Conservation (phyloP, 2,329 filamentous ascomycete species). For the Fusarium brachygibbosum region DNA sequence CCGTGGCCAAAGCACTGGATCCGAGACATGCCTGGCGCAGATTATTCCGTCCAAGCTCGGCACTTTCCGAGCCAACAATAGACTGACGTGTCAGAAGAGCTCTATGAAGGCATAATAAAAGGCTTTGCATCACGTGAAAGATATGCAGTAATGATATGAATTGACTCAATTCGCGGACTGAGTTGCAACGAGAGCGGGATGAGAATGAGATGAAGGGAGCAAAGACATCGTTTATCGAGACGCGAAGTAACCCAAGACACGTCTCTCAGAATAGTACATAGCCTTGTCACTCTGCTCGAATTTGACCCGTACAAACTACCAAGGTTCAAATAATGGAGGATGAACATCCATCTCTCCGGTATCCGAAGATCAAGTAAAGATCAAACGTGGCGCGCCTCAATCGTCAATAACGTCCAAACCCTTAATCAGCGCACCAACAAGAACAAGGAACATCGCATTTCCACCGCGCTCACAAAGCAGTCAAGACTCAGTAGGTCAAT, state of each 20-base stretch:
- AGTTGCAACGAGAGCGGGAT: neutral
- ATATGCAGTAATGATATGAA: neutral
- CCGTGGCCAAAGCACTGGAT: neutral
- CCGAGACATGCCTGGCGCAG: neutral
- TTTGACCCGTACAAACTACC: neutral
- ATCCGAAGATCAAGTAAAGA: neutral
- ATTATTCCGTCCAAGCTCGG: neutral
- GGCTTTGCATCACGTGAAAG: neutral
- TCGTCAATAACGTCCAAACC: neutral
- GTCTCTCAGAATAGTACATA: neutral
- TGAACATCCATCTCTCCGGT: neutral
- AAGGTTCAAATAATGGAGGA: neutral
- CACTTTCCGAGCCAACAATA: neutral
- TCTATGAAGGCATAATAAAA: neutral
- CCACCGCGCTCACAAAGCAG: neutral
- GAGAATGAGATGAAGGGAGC: neutral
- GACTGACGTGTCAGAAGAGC: rapidly evolving
- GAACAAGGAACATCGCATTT: neutral
- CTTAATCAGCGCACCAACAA: neutral
- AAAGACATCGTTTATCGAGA: neutral
- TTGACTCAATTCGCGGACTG: too few relatives aligned
- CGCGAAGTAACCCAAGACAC: neutral
- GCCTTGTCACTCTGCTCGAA: neutral
- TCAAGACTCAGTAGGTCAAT: neutral
- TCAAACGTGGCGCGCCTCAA: neutral